A percentile compares a stretch with the other conserved stretches of the same genome.
phyloP scores from a whole-genome alignment of 306 rosid genomes.

The Glycine soja region DNA sequence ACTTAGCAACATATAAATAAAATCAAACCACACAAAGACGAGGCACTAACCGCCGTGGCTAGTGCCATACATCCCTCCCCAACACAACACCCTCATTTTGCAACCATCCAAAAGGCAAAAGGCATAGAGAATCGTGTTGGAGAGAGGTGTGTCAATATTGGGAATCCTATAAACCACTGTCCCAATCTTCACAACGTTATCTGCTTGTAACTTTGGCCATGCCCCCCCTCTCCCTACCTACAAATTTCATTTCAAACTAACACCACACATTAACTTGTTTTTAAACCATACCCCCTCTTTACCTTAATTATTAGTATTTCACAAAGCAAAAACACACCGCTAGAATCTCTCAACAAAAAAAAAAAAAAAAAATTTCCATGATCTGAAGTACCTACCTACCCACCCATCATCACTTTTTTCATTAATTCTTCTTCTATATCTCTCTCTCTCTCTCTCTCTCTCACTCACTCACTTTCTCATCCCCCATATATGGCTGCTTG shows the following conservation, averaged over 20 bases:
- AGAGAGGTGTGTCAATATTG: background rate
- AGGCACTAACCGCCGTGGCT: slow-evolving; percentile 59
- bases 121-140: slow-evolving; percentile 75
- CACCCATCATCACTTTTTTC: background rate
- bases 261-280: slow-evolving; percentile 39
- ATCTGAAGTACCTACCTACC: background rate
- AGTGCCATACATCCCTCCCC: slow-evolving; percentile 40
- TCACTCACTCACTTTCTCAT: background rate
- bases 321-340: background rate
- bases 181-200: slow-evolving; percentile 82
- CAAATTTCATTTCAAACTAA: background rate
- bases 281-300: background rate
- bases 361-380: no score
- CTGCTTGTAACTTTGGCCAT: slow-evolving; percentile 66
- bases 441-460: no score
- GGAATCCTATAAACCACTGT: slow-evolving; percentile 75
- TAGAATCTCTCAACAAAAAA: no score
- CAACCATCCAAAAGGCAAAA: slow-evolving; percentile 73
- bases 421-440: background rate
- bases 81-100: slow-evolving; percentile 13
- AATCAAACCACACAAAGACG: slow-evolving; percentile 62
- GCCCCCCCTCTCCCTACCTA: background rate
- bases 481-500: slow-evolving; percentile 70
- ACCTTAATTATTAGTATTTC: background rate
- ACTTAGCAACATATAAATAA: slow-evolving; percentile 46